A percentile compares a stretch with the other conserved stretches of the same genome.
These are phyloP conservation scores for Mucuna pruriens DNA, from an alignment of 306 rosid species.

Conservation along the genomic window DNA sequence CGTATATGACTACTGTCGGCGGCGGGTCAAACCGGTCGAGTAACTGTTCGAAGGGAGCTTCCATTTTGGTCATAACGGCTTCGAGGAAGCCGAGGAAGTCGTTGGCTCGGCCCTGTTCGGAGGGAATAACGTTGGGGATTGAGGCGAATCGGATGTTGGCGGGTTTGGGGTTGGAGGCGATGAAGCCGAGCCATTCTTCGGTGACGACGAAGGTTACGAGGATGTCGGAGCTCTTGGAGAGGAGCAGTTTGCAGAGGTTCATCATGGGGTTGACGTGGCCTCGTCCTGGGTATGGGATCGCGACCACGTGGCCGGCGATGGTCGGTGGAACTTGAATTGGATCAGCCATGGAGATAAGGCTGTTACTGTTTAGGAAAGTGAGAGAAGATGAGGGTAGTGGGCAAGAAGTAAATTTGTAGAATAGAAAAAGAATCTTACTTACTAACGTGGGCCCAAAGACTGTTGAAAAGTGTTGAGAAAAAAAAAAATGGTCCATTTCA, in stretches of 20 bases:
- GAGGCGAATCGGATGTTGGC: conserved; percentile 27
- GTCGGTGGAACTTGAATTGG: not conserved
- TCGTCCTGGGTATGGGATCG: conserved; percentile 51
- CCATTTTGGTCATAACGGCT: conserved; percentile 45
- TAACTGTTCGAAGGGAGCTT: conserved; percentile 45
- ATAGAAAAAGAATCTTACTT: too few relatives aligned
- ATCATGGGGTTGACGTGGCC: conserved; percentile 59
- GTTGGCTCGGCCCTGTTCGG: conserved; percentile 33
- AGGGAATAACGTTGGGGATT: conserved; percentile 51
- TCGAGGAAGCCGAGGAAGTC: conserved; percentile 29
- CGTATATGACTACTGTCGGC: conserved; percentile 37
- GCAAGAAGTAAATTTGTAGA: too few relatives aligned
- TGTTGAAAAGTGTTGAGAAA: too few relatives aligned
- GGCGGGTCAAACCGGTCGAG: conserved; percentile 32
- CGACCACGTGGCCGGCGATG: conserved; percentile 48
- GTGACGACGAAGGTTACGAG: conserved; percentile 50
- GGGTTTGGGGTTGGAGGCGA: conserved; percentile 37
- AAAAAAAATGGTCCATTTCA: too few relatives aligned
- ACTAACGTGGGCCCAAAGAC: too few relatives aligned
- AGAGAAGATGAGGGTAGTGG: too few relatives aligned
- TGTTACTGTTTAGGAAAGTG: too few relatives aligned
- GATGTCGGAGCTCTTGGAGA: conserved; percentile 16
- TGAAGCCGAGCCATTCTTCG: conserved; percentile 56
- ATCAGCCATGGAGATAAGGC: conserved; percentile 41
- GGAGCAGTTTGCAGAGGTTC: conserved; percentile 46